These are phyloP conservation scores for Russula griseocarnosa DNA, from an alignment of 768 basidiomycete species.

Conservation along the genomic window DNA sequence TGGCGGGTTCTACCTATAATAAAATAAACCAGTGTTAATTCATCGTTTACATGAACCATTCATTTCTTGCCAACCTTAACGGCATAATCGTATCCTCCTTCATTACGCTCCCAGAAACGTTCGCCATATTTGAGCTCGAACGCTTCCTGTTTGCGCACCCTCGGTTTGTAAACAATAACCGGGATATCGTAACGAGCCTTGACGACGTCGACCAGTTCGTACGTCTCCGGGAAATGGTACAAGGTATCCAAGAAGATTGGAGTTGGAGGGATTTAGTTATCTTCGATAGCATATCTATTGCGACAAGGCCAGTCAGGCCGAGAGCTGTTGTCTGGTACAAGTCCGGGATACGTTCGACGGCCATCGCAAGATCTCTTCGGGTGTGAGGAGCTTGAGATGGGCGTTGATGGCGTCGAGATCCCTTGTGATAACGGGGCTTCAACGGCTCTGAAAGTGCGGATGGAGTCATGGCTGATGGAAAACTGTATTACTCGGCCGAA, in stretches of 20 bases:
- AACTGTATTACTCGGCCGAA: conserved; percentile 6
- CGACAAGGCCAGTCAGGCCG: conserved; percentile 90
- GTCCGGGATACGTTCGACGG: conserved; percentile 67
- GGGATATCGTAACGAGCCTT: conserved; percentile 66
- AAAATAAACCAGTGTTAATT: neutral
- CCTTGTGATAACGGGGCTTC: conserved; percentile 49
- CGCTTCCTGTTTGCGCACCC: conserved; percentile 58
- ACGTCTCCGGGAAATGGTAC: conserved; percentile 93
- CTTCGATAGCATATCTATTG: conserved; percentile 92
- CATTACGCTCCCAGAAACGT: conserved; percentile 83
- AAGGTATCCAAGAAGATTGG: conserved; percentile 96
- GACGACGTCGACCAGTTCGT: conserved; percentile 82
- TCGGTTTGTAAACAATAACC: conserved; percentile 73
- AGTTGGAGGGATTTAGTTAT: conserved; percentile 63
- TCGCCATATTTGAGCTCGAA: conserved; percentile 80
- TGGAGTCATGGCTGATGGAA: neutral
- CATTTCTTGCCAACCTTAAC: conserved; percentile 71
- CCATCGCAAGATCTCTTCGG: conserved; percentile 85
- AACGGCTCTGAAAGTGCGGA: conserved; percentile 44
- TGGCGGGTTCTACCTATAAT: conserved; percentile 83
- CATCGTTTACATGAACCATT: neutral
- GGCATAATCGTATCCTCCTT: conserved; percentile 81
- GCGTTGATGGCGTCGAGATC: conserved; percentile 68
- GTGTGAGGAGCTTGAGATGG: conserved; percentile 63
- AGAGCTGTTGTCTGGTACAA: conserved; percentile 96